Evolutionary conservation across 257 asterid species (phyloP).

Genomic region (Apocynum venetum): DNA sequence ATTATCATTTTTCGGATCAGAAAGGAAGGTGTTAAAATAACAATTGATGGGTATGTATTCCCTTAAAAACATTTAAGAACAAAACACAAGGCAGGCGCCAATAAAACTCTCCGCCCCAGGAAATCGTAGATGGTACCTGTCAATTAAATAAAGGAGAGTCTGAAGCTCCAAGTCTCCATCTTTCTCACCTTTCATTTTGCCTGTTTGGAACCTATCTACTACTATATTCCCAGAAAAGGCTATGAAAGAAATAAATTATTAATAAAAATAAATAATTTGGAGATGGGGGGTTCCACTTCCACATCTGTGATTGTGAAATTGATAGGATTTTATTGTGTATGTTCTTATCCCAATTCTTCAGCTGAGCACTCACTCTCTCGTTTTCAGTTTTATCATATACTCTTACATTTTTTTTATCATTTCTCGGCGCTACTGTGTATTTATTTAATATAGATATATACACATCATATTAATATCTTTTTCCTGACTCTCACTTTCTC

Average conservation of each 20-base stretch:
- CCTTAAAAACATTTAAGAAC: no score
- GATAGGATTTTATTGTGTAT: not conserved
- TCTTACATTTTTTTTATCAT: not conserved
- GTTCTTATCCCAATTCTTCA: slow-evolving; percentile 15
- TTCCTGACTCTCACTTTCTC: slow-evolving; percentile 14
- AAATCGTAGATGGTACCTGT: not conserved
- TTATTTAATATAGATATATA: no score
- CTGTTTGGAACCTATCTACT: not conserved
- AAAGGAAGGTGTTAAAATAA: no score
- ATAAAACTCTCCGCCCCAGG: not conserved
- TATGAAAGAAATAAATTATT: not conserved
- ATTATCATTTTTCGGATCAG: no score
- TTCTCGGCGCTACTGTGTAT: not conserved
- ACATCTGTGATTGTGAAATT: slow-evolving; percentile 13
- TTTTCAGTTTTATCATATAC: slow-evolving; percentile 2
- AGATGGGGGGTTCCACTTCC: slow-evolving; percentile 15
- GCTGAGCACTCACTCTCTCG: not conserved
- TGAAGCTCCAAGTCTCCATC: not conserved
- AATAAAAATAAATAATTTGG: not conserved
- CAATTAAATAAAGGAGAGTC: not conserved
- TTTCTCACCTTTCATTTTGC: not conserved
- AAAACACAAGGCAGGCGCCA: not conserved
- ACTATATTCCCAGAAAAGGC: not conserved
- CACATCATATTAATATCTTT: not conserved
- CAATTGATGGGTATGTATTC: no score